Conservation (phyloP, 805 yeast species). For the Wickerhamiella sergipiensis region DNA sequence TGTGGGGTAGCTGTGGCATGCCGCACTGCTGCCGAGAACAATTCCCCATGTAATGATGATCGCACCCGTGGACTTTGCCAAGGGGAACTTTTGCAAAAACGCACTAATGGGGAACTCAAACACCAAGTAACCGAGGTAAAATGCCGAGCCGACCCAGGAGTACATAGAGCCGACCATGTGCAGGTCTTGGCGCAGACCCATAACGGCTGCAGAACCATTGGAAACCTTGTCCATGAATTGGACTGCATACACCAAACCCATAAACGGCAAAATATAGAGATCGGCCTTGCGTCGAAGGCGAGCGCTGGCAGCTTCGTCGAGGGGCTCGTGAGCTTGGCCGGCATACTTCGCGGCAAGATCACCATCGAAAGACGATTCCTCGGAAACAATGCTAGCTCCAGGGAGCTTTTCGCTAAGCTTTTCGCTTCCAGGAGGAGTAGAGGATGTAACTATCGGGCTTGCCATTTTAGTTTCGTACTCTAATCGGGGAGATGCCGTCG, state of each 20-base stretch:
- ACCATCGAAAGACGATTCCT: background rate
- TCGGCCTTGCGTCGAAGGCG: constrained; percentile 38
- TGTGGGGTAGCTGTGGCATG: constrained; percentile 31
- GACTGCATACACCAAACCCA: constrained; percentile 35
- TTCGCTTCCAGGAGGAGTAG: background rate
- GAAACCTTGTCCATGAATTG: constrained; percentile 51
- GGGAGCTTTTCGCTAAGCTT: too few relatives aligned
- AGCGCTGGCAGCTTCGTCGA: constrained; percentile 17
- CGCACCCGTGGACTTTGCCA: constrained; percentile 35
- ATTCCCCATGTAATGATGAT: constrained; percentile 36
- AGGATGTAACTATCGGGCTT: background rate
- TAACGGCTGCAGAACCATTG: constrained; percentile 37
- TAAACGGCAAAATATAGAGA: constrained; percentile 34
- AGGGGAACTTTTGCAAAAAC: constrained; percentile 41
- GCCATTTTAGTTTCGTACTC: background rate
- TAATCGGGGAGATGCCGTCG: too few relatives aligned
- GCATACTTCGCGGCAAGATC: constrained; percentile 7
- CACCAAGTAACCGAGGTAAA: constrained; percentile 49
- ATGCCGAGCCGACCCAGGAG: constrained; percentile 43
- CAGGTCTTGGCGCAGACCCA: constrained; percentile 35
- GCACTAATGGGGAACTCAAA: constrained; percentile 39
- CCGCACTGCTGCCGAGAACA: constrained; percentile 32
- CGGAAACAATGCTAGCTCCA: background rate
- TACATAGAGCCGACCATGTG: constrained; percentile 32
- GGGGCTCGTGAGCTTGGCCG: background rate